Base-by-base conservation (phyloP, 2,329 filamentous ascomycete genomes). In the Colletotrichum echinochloae region DNA sequence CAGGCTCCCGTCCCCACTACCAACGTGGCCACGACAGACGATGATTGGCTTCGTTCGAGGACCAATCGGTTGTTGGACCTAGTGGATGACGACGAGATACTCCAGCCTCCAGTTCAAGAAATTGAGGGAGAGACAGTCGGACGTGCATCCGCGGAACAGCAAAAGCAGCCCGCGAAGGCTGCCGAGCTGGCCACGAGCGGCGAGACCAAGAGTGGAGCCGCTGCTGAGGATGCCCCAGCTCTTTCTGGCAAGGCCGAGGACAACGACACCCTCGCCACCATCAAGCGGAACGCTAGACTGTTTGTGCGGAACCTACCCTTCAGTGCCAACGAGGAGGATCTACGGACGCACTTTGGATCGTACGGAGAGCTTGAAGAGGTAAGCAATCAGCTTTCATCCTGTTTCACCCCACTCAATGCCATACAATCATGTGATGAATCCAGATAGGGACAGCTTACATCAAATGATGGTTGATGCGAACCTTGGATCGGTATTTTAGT, bases 371-470 rank as follows among this genome's bases (percentile, higher is more conserved):
- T 98, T 56, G 89, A 95, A 87, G 95, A 98, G 91, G 96, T 98
- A 91, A 87, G 93, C 83, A 74, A 65, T 72, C 73, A 74, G 68
- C 66, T 59, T 73, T 72, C 72, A 73, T 75, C 67, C 54, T 61
- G 63, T 74, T 39, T 49, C 9, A 16, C 26, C 12, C 60, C 46
- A 56, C 52, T 48, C 16, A n/a, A n/a, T 56, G 23, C 48, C 46
- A 64, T 28, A 57, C 62, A 70, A 71, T 74, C 46, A 60, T 64
- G 52, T 95, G 96, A 98, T 98, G 95, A 98, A 94, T 85, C 89
- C 92, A 92, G 96, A 98, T 98, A 98, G 96, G 96, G 96, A 98
- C 96, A 98, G 90, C 95, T 94, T 93, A 98, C 95, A 92, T 92
- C 86, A 77, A 81, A 82, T 78, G 84, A 94, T 93, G 94, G 86